phyloP scores from a whole-genome alignment of 2,329 filamentous ascomycete genomes.

The Hypocreales sp. region DNA sequence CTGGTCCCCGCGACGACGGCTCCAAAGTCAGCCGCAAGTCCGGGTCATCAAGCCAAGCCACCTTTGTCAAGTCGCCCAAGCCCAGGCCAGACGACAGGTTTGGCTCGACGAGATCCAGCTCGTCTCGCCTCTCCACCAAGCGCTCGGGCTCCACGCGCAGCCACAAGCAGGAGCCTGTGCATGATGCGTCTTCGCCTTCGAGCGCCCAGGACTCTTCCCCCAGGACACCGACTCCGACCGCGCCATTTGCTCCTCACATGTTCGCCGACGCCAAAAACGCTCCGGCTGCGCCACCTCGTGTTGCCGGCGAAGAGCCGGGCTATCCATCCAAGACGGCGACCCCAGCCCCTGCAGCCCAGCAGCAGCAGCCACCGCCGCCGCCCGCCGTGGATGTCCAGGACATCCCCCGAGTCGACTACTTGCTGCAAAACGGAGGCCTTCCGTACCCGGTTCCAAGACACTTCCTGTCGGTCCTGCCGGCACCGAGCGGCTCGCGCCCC shows the following conservation, averaged over 20 bases:
- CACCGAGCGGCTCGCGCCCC: slow-evolving; percentile 37
- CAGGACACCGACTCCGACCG: slow-evolving; percentile 41
- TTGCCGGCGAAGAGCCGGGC: slow-evolving; percentile 4
- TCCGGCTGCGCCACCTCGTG: slow-evolving; percentile 17
- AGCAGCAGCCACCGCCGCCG: slow-evolving; percentile 44
- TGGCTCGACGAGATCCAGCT: slow-evolving; percentile 17
- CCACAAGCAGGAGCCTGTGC: slow-evolving; percentile 20
- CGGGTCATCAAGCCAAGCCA: slow-evolving; percentile 41
- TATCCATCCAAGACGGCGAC: slow-evolving; percentile 23
- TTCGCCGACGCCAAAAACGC: slow-evolving; percentile 24
- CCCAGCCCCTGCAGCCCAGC: slow-evolving; percentile 17
- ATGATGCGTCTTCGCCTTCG: slow-evolving; percentile 30
- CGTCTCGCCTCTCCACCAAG: slow-evolving; percentile 17
- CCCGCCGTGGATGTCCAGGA: slow-evolving; percentile 56
- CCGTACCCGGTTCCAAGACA: slow-evolving; percentile 55
- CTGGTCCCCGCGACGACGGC: too few species aligned
- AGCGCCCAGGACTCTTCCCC: slow-evolving; percentile 40
- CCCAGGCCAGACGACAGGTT: slow-evolving; percentile 20
- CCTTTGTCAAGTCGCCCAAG: slow-evolving; percentile 26
- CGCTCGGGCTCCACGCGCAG: slow-evolving; percentile 21
- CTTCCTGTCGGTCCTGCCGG: slow-evolving; percentile 51
- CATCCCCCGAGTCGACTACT: slow-evolving; percentile 75
- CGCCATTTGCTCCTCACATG: slow-evolving; percentile 29
- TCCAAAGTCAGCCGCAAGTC: slow-evolving; percentile 40
- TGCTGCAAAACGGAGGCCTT: slow-evolving; percentile 78